Conservation (phyloP, 495 filamentous ascomycete genomes). For the Trichocladium uniseriatum region DNA sequence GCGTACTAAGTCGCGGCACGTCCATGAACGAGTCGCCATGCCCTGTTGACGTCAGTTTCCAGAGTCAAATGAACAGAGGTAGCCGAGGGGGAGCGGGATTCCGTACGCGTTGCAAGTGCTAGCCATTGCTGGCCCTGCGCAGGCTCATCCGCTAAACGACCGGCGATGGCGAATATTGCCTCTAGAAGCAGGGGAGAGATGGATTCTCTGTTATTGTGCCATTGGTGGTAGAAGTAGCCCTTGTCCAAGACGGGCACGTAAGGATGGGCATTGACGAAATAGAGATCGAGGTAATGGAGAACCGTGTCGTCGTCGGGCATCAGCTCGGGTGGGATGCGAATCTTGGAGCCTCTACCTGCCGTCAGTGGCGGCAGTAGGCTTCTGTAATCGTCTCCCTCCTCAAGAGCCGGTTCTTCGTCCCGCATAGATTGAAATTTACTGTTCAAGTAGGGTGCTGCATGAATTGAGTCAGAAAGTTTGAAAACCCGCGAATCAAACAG, state of each 20-base stretch:
- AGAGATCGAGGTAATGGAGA: constrained; percentile 82
- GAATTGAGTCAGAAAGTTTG: constrained; percentile 7
- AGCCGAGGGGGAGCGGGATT: not conserved
- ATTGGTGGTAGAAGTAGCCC: constrained; percentile 78
- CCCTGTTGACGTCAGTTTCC: constrained; percentile 43
- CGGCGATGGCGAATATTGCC: constrained; percentile 90
- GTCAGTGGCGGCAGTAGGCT: constrained; percentile 53
- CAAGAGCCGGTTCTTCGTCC: constrained; percentile 67
- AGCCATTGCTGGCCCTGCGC: constrained; percentile 88
- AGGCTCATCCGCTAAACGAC: constrained; percentile 71
- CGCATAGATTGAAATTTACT: constrained; percentile 50
- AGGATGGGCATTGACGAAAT: constrained; percentile 86
- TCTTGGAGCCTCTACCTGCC: constrained; percentile 58
- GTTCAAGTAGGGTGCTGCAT: constrained; percentile 73
- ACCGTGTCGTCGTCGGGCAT: constrained; percentile 86
- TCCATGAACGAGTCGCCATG: constrained; percentile 97
- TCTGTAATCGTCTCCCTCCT: constrained; percentile 62
- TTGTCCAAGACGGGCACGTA: constrained; percentile 93
- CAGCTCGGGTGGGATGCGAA: constrained; percentile 85
- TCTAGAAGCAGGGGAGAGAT: constrained; percentile 91
- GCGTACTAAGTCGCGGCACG: constrained; percentile 82
- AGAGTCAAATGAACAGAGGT: not conserved
- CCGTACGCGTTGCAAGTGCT: constrained; percentile 78
- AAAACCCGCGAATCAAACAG: not conserved
- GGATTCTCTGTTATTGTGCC: constrained; percentile 72